A percentile compares a stretch with the other conserved stretches of the same genome.
phyloP scores from a whole-genome alignment of 163 green algal species.

The Prototheca cutis region DNA sequence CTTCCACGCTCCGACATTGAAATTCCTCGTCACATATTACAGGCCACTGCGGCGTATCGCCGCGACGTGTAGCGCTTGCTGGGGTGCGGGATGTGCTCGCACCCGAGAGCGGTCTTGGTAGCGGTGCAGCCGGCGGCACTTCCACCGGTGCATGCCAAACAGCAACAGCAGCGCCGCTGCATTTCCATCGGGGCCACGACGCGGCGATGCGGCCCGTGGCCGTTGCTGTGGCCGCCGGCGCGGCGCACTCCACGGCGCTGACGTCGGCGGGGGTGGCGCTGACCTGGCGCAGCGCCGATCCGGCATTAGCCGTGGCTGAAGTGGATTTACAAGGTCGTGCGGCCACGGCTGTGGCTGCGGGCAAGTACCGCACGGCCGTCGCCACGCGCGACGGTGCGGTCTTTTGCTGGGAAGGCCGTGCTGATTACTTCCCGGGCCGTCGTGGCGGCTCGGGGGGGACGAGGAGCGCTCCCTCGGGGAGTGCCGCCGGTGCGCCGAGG shows the following conservation, averaged over 20 bases:
- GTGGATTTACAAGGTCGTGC: constrained; percentile 35
- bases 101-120: constrained; percentile 74
- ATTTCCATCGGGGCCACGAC: constrained; percentile 60
- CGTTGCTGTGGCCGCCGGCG: constrained; percentile 54
- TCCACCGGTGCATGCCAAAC: background rate
- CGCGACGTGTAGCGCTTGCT: constrained; percentile 71
- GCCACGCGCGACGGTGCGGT: constrained; percentile 63
- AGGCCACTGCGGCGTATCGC: constrained; percentile 72
- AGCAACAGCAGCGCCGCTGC: constrained; percentile 19
- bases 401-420: constrained; percentile 71
- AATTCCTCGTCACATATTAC: too few species aligned
- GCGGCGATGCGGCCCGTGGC: constrained; percentile 52
- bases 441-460: too few species aligned
- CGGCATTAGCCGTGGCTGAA: constrained; percentile 66
- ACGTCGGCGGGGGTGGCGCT: constrained; percentile 54
- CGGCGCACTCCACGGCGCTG: constrained; percentile 48
- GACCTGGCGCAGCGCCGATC: constrained; percentile 55
- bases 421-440: constrained; percentile 35
- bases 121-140: constrained; percentile 38
- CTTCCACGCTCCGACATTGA: too few species aligned
- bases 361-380: constrained; percentile 82
- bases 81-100: constrained; percentile 64
- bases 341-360: constrained; percentile 58
- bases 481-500: too few species aligned
- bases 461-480: too few species aligned